Evolutionary conservation across 495 filamentous ascomycete species (phyloP).

Genomic region (Bathelium albidoporum): DNA sequence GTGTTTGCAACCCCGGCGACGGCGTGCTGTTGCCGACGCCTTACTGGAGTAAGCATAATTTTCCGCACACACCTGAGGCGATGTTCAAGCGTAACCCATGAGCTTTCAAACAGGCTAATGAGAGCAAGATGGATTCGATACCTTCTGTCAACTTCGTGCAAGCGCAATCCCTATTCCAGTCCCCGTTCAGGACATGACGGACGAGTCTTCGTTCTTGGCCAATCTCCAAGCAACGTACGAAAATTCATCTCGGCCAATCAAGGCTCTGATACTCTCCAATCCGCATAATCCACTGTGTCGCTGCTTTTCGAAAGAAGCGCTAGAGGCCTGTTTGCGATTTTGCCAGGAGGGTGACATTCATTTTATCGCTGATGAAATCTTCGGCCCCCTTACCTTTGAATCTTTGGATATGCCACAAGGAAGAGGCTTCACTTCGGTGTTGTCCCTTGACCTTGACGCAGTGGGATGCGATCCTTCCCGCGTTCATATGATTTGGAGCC

Average conservation of each 20-base stretch:
- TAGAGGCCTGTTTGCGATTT: not conserved
- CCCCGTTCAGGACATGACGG: not conserved
- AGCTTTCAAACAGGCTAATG: too few species aligned
- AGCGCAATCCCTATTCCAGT: not conserved
- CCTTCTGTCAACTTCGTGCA: not conserved
- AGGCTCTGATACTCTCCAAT: not conserved
- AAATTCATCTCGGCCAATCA: not conserved
- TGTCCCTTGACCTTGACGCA: not conserved
- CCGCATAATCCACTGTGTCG: not conserved
- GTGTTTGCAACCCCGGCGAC: not conserved
- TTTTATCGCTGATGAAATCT: not conserved
- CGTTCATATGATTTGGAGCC: not conserved
- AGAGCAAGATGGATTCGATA: not conserved
- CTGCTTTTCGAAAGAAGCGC: not conserved
- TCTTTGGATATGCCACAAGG: not conserved
- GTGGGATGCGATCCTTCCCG: not conserved
- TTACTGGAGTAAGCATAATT: not conserved
- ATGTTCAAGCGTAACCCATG: not conserved
- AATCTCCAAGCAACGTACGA: not conserved
- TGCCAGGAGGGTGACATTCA: not conserved
- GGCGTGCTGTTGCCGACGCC: not conserved
- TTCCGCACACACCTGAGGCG: not conserved
- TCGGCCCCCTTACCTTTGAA: not conserved
- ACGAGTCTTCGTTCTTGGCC: not conserved
- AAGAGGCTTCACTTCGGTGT: not conserved